A percentile compares a stretch with the other conserved stretches of the same genome.
Evolutionary conservation across 2,329 filamentous ascomycete species (phyloP).

Genomic region (Botrytis byssoidea): DNA sequence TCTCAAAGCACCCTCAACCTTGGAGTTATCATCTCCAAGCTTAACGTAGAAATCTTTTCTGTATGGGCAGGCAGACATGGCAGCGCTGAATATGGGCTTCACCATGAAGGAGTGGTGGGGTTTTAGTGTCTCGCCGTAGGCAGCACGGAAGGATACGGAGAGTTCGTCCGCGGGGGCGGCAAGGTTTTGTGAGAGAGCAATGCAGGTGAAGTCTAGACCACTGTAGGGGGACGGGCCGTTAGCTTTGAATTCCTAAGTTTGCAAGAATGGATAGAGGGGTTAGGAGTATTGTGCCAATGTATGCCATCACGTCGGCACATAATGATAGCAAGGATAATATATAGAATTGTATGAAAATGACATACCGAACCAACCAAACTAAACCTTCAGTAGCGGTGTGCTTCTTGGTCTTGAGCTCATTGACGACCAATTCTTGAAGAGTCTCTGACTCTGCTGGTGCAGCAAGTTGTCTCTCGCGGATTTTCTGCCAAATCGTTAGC

Average conservation of each 20-base stretch:
- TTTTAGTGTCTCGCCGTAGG: constrained; percentile 86
- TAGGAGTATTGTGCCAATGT: background rate
- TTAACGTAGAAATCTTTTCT: constrained; percentile 90
- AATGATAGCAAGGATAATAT: constrained; percentile 9
- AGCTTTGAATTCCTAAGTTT: background rate
- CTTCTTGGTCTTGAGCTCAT: constrained; percentile 88
- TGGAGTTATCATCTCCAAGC: constrained; percentile 65
- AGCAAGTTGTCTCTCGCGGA: constrained; percentile 77
- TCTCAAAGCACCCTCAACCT: constrained; percentile 63
- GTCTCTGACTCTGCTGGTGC: constrained; percentile 77
- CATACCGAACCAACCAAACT: constrained; percentile 83
- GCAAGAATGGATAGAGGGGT: too few species aligned
- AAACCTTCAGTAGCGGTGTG: constrained; percentile 86
- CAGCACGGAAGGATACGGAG: constrained; percentile 77
- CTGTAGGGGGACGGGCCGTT: constrained; percentile 45
- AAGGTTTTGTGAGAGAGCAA: constrained; percentile 77
- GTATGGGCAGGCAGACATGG: constrained; percentile 92
- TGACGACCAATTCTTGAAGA: constrained; percentile 79
- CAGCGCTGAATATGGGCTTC: constrained; percentile 88
- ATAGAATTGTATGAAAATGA: constrained; percentile 48
- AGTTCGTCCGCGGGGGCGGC: constrained; percentile 70
- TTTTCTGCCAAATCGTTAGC: constrained; percentile 61
- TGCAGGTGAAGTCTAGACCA: constrained; percentile 89
- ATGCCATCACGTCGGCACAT: background rate
- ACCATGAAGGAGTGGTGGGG: constrained; percentile 85